These are phyloP conservation scores for Aspergillus sclerotiicarbonarius DNA, from an alignment of 495 filamentous ascomycete genomes.

Conservation along the genomic window DNA sequence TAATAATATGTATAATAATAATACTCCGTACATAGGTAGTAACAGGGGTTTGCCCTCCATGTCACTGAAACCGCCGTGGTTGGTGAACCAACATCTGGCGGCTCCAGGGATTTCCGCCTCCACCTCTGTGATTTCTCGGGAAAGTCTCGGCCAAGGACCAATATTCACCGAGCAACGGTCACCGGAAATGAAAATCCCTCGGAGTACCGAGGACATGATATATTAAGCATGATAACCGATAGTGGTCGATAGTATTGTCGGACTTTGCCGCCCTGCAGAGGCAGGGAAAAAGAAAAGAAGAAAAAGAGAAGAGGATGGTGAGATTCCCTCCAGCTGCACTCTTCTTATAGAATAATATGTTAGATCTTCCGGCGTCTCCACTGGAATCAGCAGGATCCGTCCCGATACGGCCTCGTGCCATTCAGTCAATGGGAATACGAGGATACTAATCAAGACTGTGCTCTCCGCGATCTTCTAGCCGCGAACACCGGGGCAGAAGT, in stretches of 20 bases:
- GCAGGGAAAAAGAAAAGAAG: background rate
- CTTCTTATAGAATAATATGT: background rate
- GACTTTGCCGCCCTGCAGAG: background rate
- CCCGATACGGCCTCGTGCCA: background rate
- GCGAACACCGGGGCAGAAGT: background rate
- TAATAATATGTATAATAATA: background rate
- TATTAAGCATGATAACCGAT: background rate
- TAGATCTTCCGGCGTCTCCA: background rate
- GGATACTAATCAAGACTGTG: background rate
- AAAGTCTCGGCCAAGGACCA: constrained; percentile 25
- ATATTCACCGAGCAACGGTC: background rate
- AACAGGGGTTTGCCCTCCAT: background rate
- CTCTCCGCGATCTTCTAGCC: background rate
- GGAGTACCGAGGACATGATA: background rate
- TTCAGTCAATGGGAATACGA: background rate
- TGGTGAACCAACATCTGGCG: background rate
- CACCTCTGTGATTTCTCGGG: constrained; percentile 26
- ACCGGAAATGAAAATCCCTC: background rate
- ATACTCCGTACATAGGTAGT: no score
- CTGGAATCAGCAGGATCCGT: background rate
- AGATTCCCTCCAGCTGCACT: background rate
- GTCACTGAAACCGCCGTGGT: background rate
- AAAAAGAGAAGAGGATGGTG: background rate
- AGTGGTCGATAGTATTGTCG: background rate
- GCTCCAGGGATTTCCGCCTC: background rate